Evolutionary conservation across 306 rosid species (phyloP), one percentile per base, ranked within the genome.

Genomic region (Quercus cerris): DNA sequence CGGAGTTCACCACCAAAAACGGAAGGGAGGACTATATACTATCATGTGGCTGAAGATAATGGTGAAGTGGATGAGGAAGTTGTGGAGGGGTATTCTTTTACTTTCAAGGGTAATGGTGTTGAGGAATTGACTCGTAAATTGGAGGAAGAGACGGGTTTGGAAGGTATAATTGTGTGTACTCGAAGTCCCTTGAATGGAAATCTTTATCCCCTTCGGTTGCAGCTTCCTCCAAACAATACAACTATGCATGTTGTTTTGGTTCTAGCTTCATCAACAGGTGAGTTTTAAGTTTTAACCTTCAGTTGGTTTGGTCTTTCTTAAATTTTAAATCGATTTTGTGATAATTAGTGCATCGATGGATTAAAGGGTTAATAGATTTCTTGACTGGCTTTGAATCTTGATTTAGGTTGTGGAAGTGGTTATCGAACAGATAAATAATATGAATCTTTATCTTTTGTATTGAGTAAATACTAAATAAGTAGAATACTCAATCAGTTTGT

Each of bases 211-310:
- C 98, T 95, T 83, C 94, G 92, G 25, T 85, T 95, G 91, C 97
- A 93, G 84, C 97, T 95, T 77, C 99, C 99, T 82, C 99, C 99
- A 5, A 91, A 92, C 88, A 92, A 85, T 83, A 89, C 88, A 0
- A 86, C 88, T 4, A 91, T 95, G 96, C 90, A 86, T 3, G 92
- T 95, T 74, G 82, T 93, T 38, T 81, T 93, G 62, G 91, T 95
- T 81, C 88, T 85, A 23, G 84, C 90, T 1, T 74, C 84, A 23
- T 91, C 99, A 3, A 85, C 81, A 70, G 86, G 99, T 95, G 63
- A 88, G 85, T 78, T 71, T 84, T 56, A 61, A 88, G 84, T 78
- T 71, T 84, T 56, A 61, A 19, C 15, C 44, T 68, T 41, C 70
- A 52, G 59, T 58, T 61, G 17, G 28, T 49, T 76, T 56, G n/a